Conservation (phyloP, 768 basidiomycete species). For the Mycena polygramma region DNA sequence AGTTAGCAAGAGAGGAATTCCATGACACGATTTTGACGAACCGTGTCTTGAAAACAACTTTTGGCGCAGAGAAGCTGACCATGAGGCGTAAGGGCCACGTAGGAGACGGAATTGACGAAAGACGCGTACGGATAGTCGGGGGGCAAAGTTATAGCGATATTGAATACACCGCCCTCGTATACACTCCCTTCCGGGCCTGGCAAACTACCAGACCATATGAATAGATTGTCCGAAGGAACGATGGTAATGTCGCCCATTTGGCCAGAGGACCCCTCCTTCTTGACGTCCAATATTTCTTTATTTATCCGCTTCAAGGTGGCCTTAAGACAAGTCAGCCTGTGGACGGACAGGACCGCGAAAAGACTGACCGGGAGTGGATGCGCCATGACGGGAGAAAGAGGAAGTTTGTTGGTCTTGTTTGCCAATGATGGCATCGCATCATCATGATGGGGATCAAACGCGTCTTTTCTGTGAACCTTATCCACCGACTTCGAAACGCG, state of each 20-base stretch:
- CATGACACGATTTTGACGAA: constrained; percentile 44
- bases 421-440: neutral
- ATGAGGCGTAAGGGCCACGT: constrained; percentile 21
- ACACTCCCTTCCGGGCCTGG: constrained; percentile 88
- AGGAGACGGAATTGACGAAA: constrained; percentile 12
- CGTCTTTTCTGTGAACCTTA: too few relatives aligned
- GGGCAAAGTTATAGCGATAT: constrained; percentile 74
- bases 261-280: constrained; percentile 69
- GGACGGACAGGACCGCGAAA: neutral
- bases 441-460: too few relatives aligned
- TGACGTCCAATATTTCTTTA: constrained; percentile 82
- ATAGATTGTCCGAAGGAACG: constrained; percentile 73
- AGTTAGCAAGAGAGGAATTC: neutral
- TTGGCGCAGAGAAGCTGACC: constrained; percentile 82
- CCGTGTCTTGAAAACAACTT: constrained; percentile 82
- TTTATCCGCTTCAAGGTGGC: constrained; percentile 87
- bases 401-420: constrained; percentile 1
- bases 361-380: constrained; percentile 25
- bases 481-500: too few relatives aligned
- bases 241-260: constrained; percentile 80
- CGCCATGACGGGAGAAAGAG: constrained; percentile 21
- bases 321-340: constrained; percentile 14
- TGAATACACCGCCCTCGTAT: constrained; percentile 85
- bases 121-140: constrained; percentile 82
- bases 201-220: constrained; percentile 81